A percentile compares a stretch with the other conserved stretches of the same genome.
These are phyloP conservation scores for Colletotrichum chrysophilum DNA, from an alignment of 2,329 filamentous ascomycete species.

Conservation along the genomic window DNA sequence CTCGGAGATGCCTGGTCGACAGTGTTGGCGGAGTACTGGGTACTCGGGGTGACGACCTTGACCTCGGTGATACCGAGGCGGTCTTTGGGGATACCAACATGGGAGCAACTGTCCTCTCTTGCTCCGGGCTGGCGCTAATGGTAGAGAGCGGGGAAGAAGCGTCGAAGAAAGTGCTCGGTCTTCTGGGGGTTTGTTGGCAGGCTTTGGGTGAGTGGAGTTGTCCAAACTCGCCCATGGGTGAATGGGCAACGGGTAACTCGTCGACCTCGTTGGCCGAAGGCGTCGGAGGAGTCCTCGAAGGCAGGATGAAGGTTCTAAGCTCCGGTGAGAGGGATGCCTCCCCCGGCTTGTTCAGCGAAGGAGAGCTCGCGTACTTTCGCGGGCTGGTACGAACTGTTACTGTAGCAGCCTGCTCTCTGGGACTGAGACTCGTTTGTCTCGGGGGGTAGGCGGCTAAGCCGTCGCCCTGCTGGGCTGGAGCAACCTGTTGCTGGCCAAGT, in stretches of 20 bases:
- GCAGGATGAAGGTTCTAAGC: slow-evolving; percentile 21
- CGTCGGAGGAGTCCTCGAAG: slow-evolving; percentile 10
- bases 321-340: slow-evolving; percentile 22
- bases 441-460: background rate
- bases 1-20: background rate
- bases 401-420: background rate
- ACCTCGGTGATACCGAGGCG: background rate
- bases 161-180: slow-evolving; percentile 26
- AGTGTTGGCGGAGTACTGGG: background rate
- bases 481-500: background rate
- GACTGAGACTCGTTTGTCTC: slow-evolving; percentile 22
- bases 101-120: background rate
- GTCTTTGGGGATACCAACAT: background rate
- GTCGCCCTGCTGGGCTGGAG: background rate
- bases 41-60: background rate
- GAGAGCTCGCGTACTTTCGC: slow-evolving; percentile 35
- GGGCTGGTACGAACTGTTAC: slow-evolving; percentile 25
- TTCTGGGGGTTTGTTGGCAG: slow-evolving; percentile 14
- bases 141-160: background rate
- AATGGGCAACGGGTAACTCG: slow-evolving; percentile 29
- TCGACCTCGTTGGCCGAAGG: slow-evolving; percentile 23
- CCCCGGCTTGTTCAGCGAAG: slow-evolving; percentile 32
- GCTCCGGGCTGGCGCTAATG: background rate
- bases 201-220: slow-evolving; percentile 25
- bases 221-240: slow-evolving; percentile 36